Percentiles rank a stretch among this genome's conserved stretches.
Conservation (phyloP, 2,329 filamentous ascomycete genomes). For the Chaetomiaceae sp. region DNA sequence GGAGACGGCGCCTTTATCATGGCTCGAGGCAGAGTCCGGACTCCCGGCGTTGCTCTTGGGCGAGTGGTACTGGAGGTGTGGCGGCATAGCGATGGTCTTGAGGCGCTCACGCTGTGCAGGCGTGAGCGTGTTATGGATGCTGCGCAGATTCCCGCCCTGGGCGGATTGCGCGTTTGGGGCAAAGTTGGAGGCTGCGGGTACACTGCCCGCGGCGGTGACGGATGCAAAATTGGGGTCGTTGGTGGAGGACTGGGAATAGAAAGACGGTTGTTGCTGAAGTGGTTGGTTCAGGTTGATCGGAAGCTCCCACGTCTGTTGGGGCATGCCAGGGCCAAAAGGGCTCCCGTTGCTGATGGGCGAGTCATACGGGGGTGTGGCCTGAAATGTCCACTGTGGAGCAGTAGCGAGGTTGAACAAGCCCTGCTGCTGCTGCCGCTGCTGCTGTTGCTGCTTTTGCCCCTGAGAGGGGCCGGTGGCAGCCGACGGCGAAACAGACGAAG, state of each 20-base stretch:
- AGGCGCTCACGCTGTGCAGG: slow-evolving; percentile 58
- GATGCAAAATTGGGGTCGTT: slow-evolving; percentile 32
- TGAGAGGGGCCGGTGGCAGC: slow-evolving; percentile 25
- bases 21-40: slow-evolving; percentile 49
- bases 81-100: slow-evolving; percentile 61
- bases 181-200: slow-evolving; percentile 22
- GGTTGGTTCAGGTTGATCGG: slow-evolving; percentile 29
- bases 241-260: slow-evolving; percentile 26
- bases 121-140: slow-evolving; percentile 43
- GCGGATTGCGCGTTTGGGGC: slow-evolving; percentile 29
- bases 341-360: slow-evolving; percentile 35
- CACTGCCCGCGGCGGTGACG: slow-evolving; percentile 19
- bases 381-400: slow-evolving; percentile 46
- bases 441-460: slow-evolving; percentile 29
- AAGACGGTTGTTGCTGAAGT: slow-evolving; percentile 30
- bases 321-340: slow-evolving; percentile 33
- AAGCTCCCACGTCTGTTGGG: slow-evolving; percentile 32
- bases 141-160: slow-evolving; percentile 31
- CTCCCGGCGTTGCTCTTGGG: slow-evolving; percentile 52
- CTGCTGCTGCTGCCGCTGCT: slow-evolving; percentile 28
- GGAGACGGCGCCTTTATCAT: slow-evolving; percentile 45
- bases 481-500: slow-evolving; percentile 22
- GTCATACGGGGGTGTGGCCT: slow-evolving; percentile 45
- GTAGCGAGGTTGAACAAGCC: slow-evolving; percentile 34
- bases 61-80: slow-evolving; percentile 56